phyloP scores from a whole-genome alignment of 768 basidiomycete genomes.

The Sporobolomyces phaffii region DNA sequence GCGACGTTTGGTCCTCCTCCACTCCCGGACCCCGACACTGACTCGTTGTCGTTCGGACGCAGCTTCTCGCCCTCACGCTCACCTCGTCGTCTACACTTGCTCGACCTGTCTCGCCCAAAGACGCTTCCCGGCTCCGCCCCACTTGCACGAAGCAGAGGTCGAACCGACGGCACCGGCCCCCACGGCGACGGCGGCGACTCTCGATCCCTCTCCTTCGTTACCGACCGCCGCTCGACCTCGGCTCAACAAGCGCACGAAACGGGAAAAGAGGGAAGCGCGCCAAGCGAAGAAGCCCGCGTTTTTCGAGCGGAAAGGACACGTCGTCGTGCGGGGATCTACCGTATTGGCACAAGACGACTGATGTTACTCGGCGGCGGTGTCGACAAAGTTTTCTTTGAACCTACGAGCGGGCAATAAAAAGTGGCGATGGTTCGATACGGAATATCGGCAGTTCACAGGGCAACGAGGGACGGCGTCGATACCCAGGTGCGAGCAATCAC shows the following conservation, averaged over 20 bases:
- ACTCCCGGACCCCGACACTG: no score
- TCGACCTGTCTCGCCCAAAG: conserved; percentile 12
- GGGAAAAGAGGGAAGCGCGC: conserved; percentile 8
- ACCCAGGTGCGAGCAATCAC: no score
- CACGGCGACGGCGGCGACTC: background rate
- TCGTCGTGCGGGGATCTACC: background rate
- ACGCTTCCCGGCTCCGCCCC: conserved; percentile 30
- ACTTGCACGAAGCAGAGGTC: background rate
- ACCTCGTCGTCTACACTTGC: conserved; percentile 28
- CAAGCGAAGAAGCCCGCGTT: conserved; percentile 18
- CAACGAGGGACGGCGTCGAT: no score
- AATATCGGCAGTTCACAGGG: no score
- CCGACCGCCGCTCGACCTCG: background rate
- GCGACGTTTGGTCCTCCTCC: background rate
- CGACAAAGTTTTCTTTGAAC: no score
- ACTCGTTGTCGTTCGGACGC: background rate
- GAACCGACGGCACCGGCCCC: no score
- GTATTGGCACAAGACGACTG: background rate
- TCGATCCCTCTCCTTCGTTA: background rate
- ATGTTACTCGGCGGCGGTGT: no score
- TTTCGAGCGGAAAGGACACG: conserved; percentile 27
- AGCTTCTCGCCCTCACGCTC: conserved; percentile 31
- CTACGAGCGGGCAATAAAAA: background rate
- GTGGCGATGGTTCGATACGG: no score
- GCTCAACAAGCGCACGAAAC: background rate